A percentile compares a stretch with the other conserved stretches of the same genome.
phyloP scores from a whole-genome alignment of 306 rosid species.

The Ormosia semicastrata region DNA sequence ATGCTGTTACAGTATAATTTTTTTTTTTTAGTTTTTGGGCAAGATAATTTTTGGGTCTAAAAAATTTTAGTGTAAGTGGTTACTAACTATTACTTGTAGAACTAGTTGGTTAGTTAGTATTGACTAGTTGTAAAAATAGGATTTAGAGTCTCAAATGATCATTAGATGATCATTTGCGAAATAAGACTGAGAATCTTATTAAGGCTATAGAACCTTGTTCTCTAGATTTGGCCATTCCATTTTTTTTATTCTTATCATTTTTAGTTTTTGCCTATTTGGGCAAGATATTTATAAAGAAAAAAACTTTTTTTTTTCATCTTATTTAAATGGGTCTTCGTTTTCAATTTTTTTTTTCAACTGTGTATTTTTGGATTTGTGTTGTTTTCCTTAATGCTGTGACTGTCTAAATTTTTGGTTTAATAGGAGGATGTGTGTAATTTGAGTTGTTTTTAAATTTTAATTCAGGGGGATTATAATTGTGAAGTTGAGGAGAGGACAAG shows the following conservation, averaged over 20 bases:
- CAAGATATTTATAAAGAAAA: not conserved
- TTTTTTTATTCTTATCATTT: too few species aligned
- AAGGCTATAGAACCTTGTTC: too few species aligned
- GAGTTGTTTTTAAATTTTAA: constrained; percentile 18
- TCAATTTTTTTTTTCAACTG: not conserved
- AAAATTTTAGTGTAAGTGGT: too few species aligned
- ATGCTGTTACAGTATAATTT: not conserved
- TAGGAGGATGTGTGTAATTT: not conserved
- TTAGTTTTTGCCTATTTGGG: not conserved
- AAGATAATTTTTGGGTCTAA: too few species aligned
- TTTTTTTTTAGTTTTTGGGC: not conserved
- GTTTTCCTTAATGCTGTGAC: not conserved
- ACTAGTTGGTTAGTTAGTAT: too few species aligned
- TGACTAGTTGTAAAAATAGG: too few species aligned
- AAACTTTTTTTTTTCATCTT: too few species aligned
- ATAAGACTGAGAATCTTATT: too few species aligned
- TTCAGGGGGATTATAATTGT: constrained; percentile 91
- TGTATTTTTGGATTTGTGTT: not conserved
- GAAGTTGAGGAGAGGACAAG: constrained; percentile 87
- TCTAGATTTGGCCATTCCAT: too few species aligned
- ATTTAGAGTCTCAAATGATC: too few species aligned
- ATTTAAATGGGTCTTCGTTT: not conserved
- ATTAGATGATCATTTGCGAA: too few species aligned
- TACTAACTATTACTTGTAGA: too few species aligned
- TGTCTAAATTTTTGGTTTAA: not conserved